Conservation (phyloP, 345 rosid genomes). For the Populus alba region DNA sequence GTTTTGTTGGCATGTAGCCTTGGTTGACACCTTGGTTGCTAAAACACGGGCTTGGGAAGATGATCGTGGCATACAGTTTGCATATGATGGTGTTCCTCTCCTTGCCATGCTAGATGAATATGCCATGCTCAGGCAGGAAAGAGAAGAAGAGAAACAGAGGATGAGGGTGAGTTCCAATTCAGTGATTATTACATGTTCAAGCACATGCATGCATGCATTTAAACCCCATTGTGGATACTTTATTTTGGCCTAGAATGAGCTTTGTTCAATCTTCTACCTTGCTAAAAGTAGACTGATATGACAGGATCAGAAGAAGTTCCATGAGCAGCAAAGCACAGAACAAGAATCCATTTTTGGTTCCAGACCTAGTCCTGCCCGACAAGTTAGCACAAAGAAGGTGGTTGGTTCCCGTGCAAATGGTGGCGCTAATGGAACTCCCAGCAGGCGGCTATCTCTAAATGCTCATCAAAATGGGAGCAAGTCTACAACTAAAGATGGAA, state of each 20-base stretch:
- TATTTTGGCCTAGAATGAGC: neutral
- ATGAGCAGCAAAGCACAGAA: constrained; percentile 74
- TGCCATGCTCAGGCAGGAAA: constrained; percentile 85
- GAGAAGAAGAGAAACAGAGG: constrained; percentile 91
- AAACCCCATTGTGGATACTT: neutral
- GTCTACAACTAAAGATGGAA: constrained; percentile 63
- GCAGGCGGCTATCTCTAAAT: constrained; percentile 75
- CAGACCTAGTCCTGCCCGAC: constrained; percentile 82
- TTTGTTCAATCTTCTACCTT: neutral
- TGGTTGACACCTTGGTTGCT: constrained; percentile 81
- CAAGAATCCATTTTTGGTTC: constrained; percentile 65
- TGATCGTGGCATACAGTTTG: constrained; percentile 53
- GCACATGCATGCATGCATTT: neutral
- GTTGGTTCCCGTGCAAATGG: constrained; percentile 76
- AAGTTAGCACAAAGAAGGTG: constrained; percentile 59
- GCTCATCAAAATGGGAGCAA: constrained; percentile 71
- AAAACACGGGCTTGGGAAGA: constrained; percentile 93
- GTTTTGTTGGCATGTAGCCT: constrained; percentile 37
- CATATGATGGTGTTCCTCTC: constrained; percentile 88
- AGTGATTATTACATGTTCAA: neutral
- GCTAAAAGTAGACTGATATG: neutral
- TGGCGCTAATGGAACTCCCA: constrained; percentile 72
- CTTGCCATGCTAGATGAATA: constrained; percentile 97
- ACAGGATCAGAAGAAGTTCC: constrained; percentile 84
- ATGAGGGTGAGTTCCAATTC: constrained; percentile 48